Evolutionary conservation across 2,329 filamentous ascomycete species (phyloP).

Genomic region (Claviceps sp.): DNA sequence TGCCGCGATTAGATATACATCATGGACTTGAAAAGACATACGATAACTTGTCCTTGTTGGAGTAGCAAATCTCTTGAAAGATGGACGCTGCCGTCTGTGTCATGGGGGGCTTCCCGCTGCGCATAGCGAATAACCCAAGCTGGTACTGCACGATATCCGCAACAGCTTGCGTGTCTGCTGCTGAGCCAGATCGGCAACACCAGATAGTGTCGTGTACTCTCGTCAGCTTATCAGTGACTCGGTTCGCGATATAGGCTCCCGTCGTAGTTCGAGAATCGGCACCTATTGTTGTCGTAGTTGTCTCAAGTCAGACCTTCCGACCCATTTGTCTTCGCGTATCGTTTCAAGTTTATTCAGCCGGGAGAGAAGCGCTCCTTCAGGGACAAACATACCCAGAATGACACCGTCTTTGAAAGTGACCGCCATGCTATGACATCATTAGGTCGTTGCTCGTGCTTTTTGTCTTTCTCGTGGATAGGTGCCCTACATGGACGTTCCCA

Average conservation of each 20-base stretch:
- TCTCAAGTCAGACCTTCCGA: slow-evolving; percentile 7
- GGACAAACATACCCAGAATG: slow-evolving; percentile 54
- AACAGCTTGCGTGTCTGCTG: slow-evolving; percentile 93
- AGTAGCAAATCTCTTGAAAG: slow-evolving; percentile 96
- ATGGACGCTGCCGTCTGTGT: slow-evolving; percentile 91
- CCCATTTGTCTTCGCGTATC: background rate
- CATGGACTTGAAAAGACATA: slow-evolving; percentile 28
- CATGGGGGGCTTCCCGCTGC: slow-evolving; percentile 78
- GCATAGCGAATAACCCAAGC: slow-evolving; percentile 80
- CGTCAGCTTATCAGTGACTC: slow-evolving; percentile 98
- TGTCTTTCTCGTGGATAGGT: slow-evolving; percentile 6
- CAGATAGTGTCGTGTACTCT: slow-evolving; percentile 98
- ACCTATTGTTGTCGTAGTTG: slow-evolving; percentile 30
- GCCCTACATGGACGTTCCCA: slow-evolving; percentile 87
- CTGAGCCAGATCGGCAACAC: slow-evolving; percentile 97
- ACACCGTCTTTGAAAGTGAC: slow-evolving; percentile 98
- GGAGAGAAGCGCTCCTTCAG: too few species aligned
- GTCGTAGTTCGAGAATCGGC: slow-evolving; percentile 97
- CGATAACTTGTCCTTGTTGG: slow-evolving; percentile 91
- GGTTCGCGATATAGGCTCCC: slow-evolving; percentile 95
- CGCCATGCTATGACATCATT: slow-evolving; percentile 54
- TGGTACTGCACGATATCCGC: slow-evolving; percentile 98
- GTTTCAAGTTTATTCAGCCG: too few species aligned
- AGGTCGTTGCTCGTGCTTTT: slow-evolving; percentile 11
- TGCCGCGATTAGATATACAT: too few species aligned